Evolutionary conservation across 2,329 filamentous ascomycete species (phyloP), one percentile per base, ranked within the genome.

Genomic region (Curvularia sp.): DNA sequence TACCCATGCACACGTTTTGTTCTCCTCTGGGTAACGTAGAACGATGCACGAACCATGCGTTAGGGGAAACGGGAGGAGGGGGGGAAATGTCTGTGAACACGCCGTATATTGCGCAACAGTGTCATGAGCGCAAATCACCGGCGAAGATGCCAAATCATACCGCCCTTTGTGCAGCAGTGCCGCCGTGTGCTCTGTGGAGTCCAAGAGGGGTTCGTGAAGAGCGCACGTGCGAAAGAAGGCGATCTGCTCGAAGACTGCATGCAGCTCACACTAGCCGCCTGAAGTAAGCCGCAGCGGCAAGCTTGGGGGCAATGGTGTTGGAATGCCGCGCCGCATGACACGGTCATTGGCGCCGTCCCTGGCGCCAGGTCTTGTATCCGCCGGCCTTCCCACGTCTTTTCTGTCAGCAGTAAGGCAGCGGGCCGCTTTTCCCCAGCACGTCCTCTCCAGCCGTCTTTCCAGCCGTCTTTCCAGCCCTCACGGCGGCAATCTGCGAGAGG

Each of bases 321-420:
- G 60, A 59, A 55, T 60, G 59, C 41, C 19, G 52, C 21, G 52
- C 58, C 66, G 58, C 66, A 65, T 70, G 67, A 69, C 61, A 65
- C 46, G 46, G 59, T 66, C 67, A 71, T 68, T 71, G 64, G 68
- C 61, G 57, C 62, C 55, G 61, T 60, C 58, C 55, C 55, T 53
- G 52, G 55, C 56, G 49, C 49, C 52, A 57, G 19, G 47, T 53
- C 32, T 47, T 63, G 65, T 59, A 63, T 51, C 48, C 51, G 45
- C 60, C 18, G 39, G 41, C 19, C 13, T 15, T n/a, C n/a, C n/a
- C n/a, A n/a, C n/a, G n/a, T n/a, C n/a, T n/a, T n/a, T n/a, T 7
- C 38, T 60, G 49, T 42, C 53, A 57, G 49, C 49, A 57, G 55
- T 43, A 48, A 53, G 51, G 18, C 50, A 54, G 46, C 50, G 55